phyloP scores from a whole-genome alignment of 139 green algal genomes.

The Asterochloris sp. region DNA sequence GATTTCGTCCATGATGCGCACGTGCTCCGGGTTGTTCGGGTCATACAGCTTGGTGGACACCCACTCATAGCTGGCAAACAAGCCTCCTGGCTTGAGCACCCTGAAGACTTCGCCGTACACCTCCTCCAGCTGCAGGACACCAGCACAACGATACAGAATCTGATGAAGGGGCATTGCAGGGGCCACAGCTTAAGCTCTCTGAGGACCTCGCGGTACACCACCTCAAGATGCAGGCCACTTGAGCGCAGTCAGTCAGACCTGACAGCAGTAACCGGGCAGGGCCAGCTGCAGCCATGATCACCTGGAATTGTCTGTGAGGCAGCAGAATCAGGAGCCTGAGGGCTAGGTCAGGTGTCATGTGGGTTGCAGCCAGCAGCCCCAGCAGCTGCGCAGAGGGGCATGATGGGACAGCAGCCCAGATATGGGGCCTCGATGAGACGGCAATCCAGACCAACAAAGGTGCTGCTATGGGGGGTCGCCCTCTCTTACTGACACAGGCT shows the following conservation, averaged over 20 bases:
- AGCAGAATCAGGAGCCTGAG: too few relatives aligned
- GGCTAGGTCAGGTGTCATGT: too few relatives aligned
- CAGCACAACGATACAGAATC: not conserved
- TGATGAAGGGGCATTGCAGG: too few relatives aligned
- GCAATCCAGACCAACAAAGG: too few relatives aligned
- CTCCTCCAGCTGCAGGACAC: conserved; percentile 55
- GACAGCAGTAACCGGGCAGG: not conserved
- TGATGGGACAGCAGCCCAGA: too few relatives aligned
- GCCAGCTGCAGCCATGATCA: too few relatives aligned
- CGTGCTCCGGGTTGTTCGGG: conserved; percentile 77
- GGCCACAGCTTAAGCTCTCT: conserved; percentile 82
- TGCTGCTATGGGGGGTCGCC: not conserved
- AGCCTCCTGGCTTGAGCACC: conserved; percentile 90
- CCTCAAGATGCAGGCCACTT: conserved; percentile 52
- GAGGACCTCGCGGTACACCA: conserved; percentile 89
- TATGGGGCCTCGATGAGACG: too few relatives aligned
- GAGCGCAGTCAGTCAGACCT: not conserved
- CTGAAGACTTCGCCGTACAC: conserved; percentile 90
- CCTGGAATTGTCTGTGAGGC: too few relatives aligned
- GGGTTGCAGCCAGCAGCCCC: too few relatives aligned
- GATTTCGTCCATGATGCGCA: conserved; percentile 94
- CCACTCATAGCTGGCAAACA: conserved; percentile 96
- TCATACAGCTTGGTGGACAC: conserved; percentile 88
- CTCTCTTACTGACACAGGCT: not conserved
- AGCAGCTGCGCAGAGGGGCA: too few relatives aligned